These are phyloP conservation scores for Ceratobasidium sp. DNA, from an alignment of 1,284 basidiomycete genomes.

Conservation along the genomic window DNA sequence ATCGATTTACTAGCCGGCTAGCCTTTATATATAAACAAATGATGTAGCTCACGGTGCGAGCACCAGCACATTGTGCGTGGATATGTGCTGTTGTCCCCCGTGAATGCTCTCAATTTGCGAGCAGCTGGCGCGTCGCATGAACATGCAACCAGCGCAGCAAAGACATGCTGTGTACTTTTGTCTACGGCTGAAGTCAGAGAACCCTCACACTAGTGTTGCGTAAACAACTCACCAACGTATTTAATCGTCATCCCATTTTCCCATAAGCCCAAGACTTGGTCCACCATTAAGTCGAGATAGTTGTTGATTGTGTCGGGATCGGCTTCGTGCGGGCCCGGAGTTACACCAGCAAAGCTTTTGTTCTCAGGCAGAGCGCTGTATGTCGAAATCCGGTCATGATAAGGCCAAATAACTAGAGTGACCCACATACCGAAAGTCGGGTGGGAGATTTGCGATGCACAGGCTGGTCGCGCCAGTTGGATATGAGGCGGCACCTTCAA, in stretches of 20 bases:
- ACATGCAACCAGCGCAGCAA: background rate
- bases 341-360: constrained; percentile 13
- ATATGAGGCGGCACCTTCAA: background rate
- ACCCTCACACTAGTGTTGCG: too few relatives aligned
- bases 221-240: background rate
- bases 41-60: background rate
- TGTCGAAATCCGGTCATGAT: too few relatives aligned
- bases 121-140: constrained; percentile 2
- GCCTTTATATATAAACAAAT: background rate
- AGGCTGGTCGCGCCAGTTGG: background rate
- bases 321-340: constrained; percentile 5
- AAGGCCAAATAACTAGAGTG: too few relatives aligned
- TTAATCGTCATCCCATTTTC: background rate
- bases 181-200: too few relatives aligned
- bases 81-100: background rate
- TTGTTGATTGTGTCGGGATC: background rate
- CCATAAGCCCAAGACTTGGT: background rate
- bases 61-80: constrained; percentile 16
- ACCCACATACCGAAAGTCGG: background rate
- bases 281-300: background rate
- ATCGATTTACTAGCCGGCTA: background rate
- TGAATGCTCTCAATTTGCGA: background rate
- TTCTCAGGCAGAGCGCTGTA: background rate
- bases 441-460: constrained; percentile 9
- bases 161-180: background rate